Percentiles rank a stretch among this genome's conserved stretches.
These are phyloP conservation scores for Colletotrichum eremochloae DNA, from an alignment of 2,329 filamentous ascomycete genomes.

Conservation along the genomic window DNA sequence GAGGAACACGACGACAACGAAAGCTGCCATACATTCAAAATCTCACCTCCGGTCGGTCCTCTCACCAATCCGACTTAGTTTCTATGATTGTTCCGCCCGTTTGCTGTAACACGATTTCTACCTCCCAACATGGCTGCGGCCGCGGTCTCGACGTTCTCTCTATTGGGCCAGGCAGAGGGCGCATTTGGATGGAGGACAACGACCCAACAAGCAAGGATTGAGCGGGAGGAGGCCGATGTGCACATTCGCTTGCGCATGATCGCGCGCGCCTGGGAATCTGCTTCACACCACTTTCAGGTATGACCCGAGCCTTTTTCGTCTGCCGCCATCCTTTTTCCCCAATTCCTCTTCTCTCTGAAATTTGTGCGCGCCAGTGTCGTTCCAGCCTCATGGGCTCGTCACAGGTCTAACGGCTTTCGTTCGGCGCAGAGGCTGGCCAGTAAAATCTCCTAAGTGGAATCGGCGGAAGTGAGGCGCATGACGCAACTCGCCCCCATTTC, in stretches of 20 bases:
- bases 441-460: conserved; percentile 19
- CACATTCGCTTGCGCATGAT: conserved; percentile 47
- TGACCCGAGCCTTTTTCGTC: conserved; percentile 37
- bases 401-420: conserved; percentile 26
- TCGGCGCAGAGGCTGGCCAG: not conserved
- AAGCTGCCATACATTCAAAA: not conserved
- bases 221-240: conserved; percentile 51
- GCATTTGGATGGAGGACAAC: conserved; percentile 53
- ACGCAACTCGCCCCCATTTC: conserved; percentile 31
- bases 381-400: conserved; percentile 27
- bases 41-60: conserved; percentile 26
- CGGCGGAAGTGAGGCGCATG: conserved; percentile 31
- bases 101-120: conserved; percentile 58
- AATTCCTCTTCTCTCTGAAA: conserved; percentile 13
- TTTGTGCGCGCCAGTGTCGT: conserved; percentile 31
- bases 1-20: not conserved
- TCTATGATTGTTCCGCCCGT: conserved; percentile 66
- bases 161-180: conserved; percentile 58
- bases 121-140: conserved; percentile 68
- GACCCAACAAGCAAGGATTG: conserved; percentile 52
- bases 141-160: conserved; percentile 58
- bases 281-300: conserved; percentile 45
- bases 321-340: conserved; percentile 29
- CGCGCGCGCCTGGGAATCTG: conserved; percentile 51
- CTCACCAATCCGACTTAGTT: conserved; percentile 50